These are phyloP conservation scores for Solanum clarkiae DNA, from an alignment of 257 asterid genomes.

Conservation along the genomic window DNA sequence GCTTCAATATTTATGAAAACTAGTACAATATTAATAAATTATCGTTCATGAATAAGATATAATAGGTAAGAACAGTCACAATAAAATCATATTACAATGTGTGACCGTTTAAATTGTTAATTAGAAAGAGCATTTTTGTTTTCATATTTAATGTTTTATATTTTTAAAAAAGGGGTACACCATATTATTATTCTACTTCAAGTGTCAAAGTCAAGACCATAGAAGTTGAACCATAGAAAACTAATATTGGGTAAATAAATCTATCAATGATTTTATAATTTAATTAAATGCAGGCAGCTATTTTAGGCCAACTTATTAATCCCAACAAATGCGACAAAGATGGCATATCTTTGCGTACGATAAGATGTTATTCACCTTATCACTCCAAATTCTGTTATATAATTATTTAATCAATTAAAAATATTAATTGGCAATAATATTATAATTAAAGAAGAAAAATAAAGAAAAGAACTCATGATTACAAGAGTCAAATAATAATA, in stretches of 20 bases:
- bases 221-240: background rate
- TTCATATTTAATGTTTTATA: too few relatives aligned
- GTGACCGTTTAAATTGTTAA: too few relatives aligned
- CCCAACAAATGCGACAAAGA: background rate
- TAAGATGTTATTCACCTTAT: background rate
- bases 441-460: background rate
- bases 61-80: too few relatives aligned
- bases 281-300: background rate
- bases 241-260: background rate
- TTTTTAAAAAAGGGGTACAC: too few relatives aligned
- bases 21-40: too few relatives aligned
- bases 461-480: background rate
- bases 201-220: background rate
- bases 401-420: background rate
- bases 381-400: background rate
- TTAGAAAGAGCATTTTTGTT: too few relatives aligned
- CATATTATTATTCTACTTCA: background rate
- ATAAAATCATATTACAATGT: too few relatives aligned
- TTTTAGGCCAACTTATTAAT: background rate
- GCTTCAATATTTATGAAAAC: too few relatives aligned
- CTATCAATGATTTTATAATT: background rate
- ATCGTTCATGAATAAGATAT: too few relatives aligned
- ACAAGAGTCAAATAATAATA: background rate
- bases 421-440: background rate
- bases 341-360: background rate